phyloP scores from a whole-genome alignment of 1,284 basidiomycete species.

The Apiotrichum veenhuisii region DNA sequence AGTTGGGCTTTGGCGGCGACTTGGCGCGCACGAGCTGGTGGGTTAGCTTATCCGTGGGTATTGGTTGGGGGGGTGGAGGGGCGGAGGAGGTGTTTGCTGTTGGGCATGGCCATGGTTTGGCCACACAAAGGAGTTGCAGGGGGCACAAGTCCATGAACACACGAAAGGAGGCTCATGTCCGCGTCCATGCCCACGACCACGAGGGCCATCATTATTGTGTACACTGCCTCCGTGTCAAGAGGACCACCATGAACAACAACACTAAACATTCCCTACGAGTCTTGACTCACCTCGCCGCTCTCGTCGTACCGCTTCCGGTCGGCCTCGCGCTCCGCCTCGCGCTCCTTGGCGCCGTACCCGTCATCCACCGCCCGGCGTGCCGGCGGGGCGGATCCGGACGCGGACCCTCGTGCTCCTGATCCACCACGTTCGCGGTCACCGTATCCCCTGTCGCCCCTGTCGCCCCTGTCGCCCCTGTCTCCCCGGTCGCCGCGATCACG shows the following conservation, averaged over 20 bases:
- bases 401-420: constrained; percentile 3
- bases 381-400: background rate
- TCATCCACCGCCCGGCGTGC: background rate
- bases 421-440: constrained; percentile 8
- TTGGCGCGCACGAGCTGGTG: constrained; percentile 12
- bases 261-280: no score
- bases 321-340: constrained; percentile 38
- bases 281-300: constrained; percentile 17
- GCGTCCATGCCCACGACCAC: no score
- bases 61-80: no score
- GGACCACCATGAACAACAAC: no score
- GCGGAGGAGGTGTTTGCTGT: no score
- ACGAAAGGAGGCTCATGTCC: background rate
- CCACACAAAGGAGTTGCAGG: no score
- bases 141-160: no score
- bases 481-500: constrained; percentile 7
- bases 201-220: no score
- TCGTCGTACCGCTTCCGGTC: constrained; percentile 43
- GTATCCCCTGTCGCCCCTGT: constrained; percentile 7
- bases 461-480: constrained; percentile 4
- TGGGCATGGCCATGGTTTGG: no score
- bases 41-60: no score
- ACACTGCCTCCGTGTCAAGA: no score
- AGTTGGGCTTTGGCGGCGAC: constrained; percentile 65
- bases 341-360: constrained; percentile 21